Percentiles rank a stretch among this genome's conserved stretches.
These are phyloP conservation scores for Phytophthora syringae DNA, from an alignment of 352 stramenopile species.

Conservation along the genomic window DNA sequence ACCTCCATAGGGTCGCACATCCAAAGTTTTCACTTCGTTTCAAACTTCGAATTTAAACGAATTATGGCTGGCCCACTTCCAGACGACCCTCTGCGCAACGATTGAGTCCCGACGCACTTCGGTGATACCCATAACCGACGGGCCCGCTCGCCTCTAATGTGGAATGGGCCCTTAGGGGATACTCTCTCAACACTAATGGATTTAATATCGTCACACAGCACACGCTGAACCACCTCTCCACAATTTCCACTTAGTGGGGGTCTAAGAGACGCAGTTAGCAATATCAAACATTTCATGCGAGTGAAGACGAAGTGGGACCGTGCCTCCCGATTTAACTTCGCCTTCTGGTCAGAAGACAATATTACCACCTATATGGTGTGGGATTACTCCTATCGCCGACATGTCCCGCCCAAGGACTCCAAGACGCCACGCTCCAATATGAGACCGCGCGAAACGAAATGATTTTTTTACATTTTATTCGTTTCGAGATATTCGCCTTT, in stretches of 20 bases:
- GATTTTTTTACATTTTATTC: too few relatives aligned
- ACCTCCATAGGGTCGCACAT: too few relatives aligned
- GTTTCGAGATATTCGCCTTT: too few relatives aligned
- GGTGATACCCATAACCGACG: background rate
- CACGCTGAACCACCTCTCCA: background rate
- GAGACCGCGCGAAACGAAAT: too few relatives aligned
- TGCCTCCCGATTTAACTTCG: slow-evolving; percentile 12
- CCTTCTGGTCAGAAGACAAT: slow-evolving; percentile 27
- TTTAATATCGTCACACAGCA: background rate
- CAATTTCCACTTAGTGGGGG: background rate
- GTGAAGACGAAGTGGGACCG: slow-evolving; percentile 1
- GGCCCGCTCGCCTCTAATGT: background rate
- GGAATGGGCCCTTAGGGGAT: background rate
- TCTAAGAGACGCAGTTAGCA: slow-evolving; percentile 4
- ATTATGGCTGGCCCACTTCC: background rate
- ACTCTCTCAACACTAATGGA: background rate
- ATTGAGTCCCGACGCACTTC: background rate
- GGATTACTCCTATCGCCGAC: slow-evolving; percentile 6
- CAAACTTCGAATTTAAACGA: background rate
- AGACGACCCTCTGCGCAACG: background rate
- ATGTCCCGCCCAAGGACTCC: background rate
- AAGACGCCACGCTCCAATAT: background rate
- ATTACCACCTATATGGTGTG: slow-evolving; percentile 4
- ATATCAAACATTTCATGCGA: slow-evolving; percentile 12
- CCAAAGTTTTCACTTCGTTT: too few relatives aligned